phyloP scores from a whole-genome alignment of 352 stramenopile genomes.

The Phytopythium montanum region DNA sequence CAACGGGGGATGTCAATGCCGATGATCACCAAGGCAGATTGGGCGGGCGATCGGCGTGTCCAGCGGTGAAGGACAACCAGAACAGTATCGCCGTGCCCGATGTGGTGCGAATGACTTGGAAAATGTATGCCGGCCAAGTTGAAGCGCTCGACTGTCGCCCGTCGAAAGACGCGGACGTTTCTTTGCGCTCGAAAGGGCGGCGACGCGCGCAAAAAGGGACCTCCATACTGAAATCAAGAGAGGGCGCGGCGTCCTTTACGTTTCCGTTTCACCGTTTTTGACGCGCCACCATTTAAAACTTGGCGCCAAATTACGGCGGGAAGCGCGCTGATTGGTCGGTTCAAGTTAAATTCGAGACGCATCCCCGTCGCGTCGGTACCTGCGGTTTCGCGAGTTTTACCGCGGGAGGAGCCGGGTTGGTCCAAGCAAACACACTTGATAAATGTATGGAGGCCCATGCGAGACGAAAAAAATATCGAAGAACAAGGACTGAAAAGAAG shows the following conservation, averaged over 20 bases:
- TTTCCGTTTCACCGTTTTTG: not conserved
- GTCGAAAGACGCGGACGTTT: not conserved
- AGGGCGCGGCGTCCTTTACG: not conserved
- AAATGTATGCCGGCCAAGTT: not conserved
- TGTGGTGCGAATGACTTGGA: too few species aligned
- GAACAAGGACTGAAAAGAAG: too few species aligned
- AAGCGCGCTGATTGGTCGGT: conserved; percentile 18
- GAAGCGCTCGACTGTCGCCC: not conserved
- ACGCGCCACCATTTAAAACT: not conserved
- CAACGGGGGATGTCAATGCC: not conserved
- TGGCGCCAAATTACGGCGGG: not conserved
- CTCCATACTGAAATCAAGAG: not conserved
- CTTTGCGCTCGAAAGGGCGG: conserved; percentile 2
- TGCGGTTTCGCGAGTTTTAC: conserved; percentile 9
- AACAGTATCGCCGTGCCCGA: too few species aligned
- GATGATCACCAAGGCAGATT: not conserved
- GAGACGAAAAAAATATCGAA: too few species aligned
- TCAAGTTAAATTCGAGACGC: conserved; percentile 20
- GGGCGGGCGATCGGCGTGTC: too few species aligned
- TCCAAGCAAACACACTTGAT: conserved; percentile 2
- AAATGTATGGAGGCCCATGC: too few species aligned
- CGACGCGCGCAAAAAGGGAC: not conserved
- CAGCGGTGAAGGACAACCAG: too few species aligned
- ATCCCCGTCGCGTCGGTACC: not conserved
- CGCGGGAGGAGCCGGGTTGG: not conserved